Percentiles rank a stretch among this genome's conserved stretches.
Evolutionary conservation across 371 early-diverging fungal species (phyloP).

Genomic region (Parasitella parasitica): DNA sequence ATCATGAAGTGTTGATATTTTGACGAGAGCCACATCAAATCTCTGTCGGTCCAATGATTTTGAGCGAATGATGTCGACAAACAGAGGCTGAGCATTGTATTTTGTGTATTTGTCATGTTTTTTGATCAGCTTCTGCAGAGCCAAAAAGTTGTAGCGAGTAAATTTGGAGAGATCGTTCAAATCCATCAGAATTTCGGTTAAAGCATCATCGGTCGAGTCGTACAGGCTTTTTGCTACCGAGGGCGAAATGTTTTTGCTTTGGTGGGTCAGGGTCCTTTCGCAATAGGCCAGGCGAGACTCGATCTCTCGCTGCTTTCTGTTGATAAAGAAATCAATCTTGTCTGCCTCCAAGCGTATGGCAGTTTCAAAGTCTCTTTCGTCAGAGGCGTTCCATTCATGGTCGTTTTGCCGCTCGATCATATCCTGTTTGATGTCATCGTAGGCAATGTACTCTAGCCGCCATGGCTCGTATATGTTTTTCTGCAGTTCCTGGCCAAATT

Average conservation of each 20-base stretch:
- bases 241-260: constrained; percentile 21
- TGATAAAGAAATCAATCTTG: constrained; percentile 64
- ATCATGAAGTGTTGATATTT: constrained; percentile 87
- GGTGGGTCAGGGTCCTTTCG: constrained; percentile 44
- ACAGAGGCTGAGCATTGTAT: constrained; percentile 20
- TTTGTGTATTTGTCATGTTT: constrained; percentile 69
- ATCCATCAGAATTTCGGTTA: constrained; percentile 80
- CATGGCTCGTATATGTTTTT: constrained; percentile 77
- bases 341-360: constrained; percentile 85
- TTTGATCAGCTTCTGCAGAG: constrained; percentile 91
- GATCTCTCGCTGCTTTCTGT: constrained; percentile 84
- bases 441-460: constrained; percentile 84
- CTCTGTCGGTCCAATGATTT: constrained; percentile 40
- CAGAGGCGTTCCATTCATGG: constrained; percentile 58
- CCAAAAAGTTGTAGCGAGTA: constrained; percentile 93
- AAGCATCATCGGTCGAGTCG: constrained; percentile 70
- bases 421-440: constrained; percentile 75
- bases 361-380: constrained; percentile 85
- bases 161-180: constrained; percentile 91
- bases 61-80: constrained; percentile 31
- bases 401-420: constrained; percentile 58
- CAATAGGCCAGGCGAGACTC: constrained; percentile 81
- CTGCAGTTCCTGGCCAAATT: constrained; percentile 80
- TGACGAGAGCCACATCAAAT: constrained; percentile 85
- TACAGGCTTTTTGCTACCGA: constrained; percentile 27